Conservation (phyloP, 129 eudicot species). For the Deinandra increscens region DNA sequence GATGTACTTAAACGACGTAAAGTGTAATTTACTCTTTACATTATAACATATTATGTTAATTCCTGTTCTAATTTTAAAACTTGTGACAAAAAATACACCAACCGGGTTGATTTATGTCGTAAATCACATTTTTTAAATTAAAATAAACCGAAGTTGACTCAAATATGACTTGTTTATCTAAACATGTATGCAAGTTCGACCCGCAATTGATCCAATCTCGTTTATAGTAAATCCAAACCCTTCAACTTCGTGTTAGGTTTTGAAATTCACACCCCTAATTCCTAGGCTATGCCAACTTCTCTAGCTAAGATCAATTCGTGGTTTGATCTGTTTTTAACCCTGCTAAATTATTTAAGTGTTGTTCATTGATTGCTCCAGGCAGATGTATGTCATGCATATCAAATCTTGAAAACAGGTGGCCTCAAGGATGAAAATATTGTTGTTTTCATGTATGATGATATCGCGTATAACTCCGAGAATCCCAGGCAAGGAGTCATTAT, state of each 20-base stretch:
- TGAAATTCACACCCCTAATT: background rate
- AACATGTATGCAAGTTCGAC: too few relatives aligned
- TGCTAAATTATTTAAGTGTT: background rate
- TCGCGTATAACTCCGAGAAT: conserved; percentile 51
- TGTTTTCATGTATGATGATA: conserved; percentile 84
- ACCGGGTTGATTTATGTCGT: too few relatives aligned
- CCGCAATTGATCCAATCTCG: too few relatives aligned
- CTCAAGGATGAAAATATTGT: conserved; percentile 71
- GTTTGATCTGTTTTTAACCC: background rate
- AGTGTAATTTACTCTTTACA: too few relatives aligned
- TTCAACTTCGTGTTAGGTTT: background rate
- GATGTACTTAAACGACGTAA: too few relatives aligned
- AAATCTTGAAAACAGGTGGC: conserved; percentile 67
- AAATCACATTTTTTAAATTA: too few relatives aligned
- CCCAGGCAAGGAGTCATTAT: conserved; percentile 72
- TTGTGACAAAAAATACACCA: too few relatives aligned
- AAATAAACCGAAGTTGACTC: too few relatives aligned
- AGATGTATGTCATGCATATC: conserved; percentile 83
- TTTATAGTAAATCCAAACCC: too few relatives aligned
- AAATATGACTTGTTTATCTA: too few relatives aligned
- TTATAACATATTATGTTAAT: too few relatives aligned
- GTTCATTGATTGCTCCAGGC: conserved; percentile 38
- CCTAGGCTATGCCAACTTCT: background rate
- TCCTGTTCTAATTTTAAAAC: too few relatives aligned
- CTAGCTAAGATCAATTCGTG: background rate